Conservation (phyloP, 768 basidiomycete species). For the Serpula lacrymans region DNA sequence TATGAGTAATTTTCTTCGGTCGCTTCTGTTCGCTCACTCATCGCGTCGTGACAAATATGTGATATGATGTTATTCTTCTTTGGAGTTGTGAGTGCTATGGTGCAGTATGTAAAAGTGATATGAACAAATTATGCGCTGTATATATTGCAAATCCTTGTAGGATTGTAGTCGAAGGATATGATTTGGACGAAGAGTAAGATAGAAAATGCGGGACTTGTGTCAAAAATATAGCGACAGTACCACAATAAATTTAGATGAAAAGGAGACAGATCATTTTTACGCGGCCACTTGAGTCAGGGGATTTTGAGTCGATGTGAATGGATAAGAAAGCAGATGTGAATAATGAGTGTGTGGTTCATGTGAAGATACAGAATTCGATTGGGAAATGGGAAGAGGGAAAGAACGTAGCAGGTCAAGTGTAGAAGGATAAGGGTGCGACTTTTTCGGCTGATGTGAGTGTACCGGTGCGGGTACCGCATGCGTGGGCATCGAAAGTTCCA, state of each 20-base stretch:
- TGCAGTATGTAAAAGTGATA: too few species aligned
- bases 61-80: too few species aligned
- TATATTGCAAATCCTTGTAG: too few species aligned
- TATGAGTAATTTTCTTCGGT: too few species aligned
- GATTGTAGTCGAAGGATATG: constrained; percentile 2
- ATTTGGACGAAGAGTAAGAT: constrained; percentile 7
- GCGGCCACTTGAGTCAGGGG: constrained; percentile 20
- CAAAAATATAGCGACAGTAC: constrained; percentile 34
- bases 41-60: too few species aligned
- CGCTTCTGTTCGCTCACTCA: too few species aligned
- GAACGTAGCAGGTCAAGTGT: constrained; percentile 43
- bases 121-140: too few species aligned
- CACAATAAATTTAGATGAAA: constrained; percentile 13
- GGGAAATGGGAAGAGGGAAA: constrained; percentile 44
- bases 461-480: constrained; percentile 21
- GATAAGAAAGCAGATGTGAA: too few species aligned
- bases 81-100: too few species aligned
- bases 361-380: constrained; percentile 15
- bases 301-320: constrained; percentile 9
- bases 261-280: constrained; percentile 8
- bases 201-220: constrained; percentile 24
- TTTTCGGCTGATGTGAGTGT: constrained; percentile 17
- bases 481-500: constrained; percentile 23
- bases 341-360: constrained; percentile 23
- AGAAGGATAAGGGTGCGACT: constrained; percentile 21